Evolutionary conservation across 257 asterid genomes (phyloP).

Genomic region (Solanum okadae): DNA sequence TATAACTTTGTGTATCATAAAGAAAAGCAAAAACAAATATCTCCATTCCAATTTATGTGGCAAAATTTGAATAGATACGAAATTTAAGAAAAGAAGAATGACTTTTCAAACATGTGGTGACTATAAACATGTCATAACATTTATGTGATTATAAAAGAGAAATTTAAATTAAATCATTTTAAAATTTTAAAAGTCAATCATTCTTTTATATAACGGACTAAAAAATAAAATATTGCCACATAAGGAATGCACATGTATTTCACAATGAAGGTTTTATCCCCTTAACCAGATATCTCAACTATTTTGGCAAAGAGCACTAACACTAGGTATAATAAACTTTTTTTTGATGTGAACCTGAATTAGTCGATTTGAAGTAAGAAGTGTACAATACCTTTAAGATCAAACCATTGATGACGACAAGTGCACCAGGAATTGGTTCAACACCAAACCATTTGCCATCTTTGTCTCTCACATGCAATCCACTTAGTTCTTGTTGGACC

Average conservation of each 20-base stretch:
- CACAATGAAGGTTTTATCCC: background rate
- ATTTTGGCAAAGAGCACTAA: background rate
- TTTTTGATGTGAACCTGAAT: background rate
- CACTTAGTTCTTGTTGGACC: background rate
- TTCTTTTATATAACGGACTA: background rate
- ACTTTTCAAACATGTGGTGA: background rate
- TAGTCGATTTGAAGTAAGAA: background rate
- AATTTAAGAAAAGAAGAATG: background rate
- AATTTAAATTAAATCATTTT: background rate
- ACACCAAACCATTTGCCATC: constrained; percentile 8
- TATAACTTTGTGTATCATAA: background rate
- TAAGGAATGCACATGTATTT: background rate
- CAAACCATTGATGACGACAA: constrained; percentile 3
- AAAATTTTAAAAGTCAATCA: background rate
- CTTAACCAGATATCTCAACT: background rate
- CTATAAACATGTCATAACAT: background rate
- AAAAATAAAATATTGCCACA: background rate
- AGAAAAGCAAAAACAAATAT: background rate
- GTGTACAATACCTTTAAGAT: background rate
- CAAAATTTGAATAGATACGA: accelerated
- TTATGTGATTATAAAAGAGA: background rate
- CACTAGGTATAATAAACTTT: background rate
- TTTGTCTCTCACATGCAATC: background rate
- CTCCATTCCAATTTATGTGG: background rate
- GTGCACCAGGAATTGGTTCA: background rate